phyloP scores from a whole-genome alignment of 371 early-diverging fungal species.

The Apophysomyces trapeziformis region DNA sequence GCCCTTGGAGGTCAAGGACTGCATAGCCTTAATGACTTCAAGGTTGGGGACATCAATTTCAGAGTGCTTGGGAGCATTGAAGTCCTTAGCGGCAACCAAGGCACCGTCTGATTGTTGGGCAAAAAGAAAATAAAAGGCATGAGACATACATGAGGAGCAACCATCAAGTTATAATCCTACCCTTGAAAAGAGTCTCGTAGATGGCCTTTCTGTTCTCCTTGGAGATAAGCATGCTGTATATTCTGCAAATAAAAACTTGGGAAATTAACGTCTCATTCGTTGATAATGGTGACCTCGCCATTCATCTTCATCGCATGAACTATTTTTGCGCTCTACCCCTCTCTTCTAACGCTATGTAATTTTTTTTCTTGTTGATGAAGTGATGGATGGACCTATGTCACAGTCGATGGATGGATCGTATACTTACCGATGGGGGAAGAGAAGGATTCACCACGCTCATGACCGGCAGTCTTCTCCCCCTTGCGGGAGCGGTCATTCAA shows the following conservation, averaged over 20 bases:
- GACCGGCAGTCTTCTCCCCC: conserved; percentile 8
- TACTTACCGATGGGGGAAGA: conserved; percentile 13
- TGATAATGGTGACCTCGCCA: background rate
- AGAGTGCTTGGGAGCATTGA: conserved; percentile 90
- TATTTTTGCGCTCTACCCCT: conserved; percentile 3
- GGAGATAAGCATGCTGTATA: conserved; percentile 86
- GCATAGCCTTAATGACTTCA: conserved; percentile 98
- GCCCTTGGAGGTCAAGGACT: conserved; percentile 94
- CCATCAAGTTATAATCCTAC: conserved; percentile 37
- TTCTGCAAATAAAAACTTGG: background rate
- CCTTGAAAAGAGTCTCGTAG: conserved; percentile 90
- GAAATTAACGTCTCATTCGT: background rate
- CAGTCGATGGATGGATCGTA: conserved; percentile 5
- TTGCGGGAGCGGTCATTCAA: conserved; percentile 4
- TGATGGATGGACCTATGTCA: conserved; percentile 3
- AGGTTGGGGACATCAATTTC: conserved; percentile 97
- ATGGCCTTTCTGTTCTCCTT: conserved; percentile 93
- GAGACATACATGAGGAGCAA: background rate
- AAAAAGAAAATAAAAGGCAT: conserved; percentile 22
- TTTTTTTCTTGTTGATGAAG: conserved; percentile 13
- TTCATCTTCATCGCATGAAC: background rate
- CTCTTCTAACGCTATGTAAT: conserved; percentile 10
- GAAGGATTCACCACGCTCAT: conserved; percentile 3
- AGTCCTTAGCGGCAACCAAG: conserved; percentile 98
- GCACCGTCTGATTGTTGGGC: conserved; percentile 80